These are phyloP conservation scores for Phytophthora colocasiae DNA, from an alignment of 352 stramenopile species.

Conservation along the genomic window DNA sequence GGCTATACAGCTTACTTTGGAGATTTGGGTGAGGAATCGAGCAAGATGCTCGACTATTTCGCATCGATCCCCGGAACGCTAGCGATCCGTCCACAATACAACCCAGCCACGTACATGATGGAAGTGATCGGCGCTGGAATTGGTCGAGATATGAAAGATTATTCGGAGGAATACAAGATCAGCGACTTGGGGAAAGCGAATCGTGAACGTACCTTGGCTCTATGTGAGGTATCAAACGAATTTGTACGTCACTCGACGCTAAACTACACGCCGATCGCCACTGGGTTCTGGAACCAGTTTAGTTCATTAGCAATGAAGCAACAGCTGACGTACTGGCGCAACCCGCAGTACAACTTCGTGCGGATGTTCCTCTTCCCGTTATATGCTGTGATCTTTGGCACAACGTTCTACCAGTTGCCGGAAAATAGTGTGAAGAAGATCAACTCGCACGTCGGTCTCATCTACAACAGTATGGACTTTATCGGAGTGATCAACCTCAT, in stretches of 20 bases:
- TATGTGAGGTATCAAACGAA: neutral
- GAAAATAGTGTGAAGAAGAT: conserved; percentile 26
- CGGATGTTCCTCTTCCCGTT: conserved; percentile 52
- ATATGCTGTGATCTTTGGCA: conserved; percentile 58
- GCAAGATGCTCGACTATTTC: conserved; percentile 4
- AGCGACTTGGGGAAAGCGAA: neutral
- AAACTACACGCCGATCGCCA: conserved; percentile 1
- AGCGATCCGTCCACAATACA: neutral
- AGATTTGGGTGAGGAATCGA: neutral
- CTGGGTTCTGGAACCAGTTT: conserved; percentile 26
- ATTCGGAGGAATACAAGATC: neutral
- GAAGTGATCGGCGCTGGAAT: neutral
- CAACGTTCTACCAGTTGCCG: conserved; percentile 51
- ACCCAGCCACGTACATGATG: conserved; percentile 2
- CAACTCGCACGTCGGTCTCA: conserved; percentile 60
- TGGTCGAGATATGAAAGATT: neutral
- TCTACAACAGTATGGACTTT: conserved; percentile 66
- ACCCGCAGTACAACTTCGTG: conserved; percentile 29
- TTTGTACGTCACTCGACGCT: neutral
- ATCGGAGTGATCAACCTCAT: conserved; percentile 37
- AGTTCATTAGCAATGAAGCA: conserved; percentile 25
- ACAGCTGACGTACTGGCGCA: conserved; percentile 45
- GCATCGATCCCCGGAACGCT: neutral
- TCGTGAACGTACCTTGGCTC: neutral
- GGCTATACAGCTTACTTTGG: neutral